These are phyloP conservation scores for Wickerhamomyces queroliae DNA, from an alignment of 805 yeast species.

Conservation along the genomic window DNA sequence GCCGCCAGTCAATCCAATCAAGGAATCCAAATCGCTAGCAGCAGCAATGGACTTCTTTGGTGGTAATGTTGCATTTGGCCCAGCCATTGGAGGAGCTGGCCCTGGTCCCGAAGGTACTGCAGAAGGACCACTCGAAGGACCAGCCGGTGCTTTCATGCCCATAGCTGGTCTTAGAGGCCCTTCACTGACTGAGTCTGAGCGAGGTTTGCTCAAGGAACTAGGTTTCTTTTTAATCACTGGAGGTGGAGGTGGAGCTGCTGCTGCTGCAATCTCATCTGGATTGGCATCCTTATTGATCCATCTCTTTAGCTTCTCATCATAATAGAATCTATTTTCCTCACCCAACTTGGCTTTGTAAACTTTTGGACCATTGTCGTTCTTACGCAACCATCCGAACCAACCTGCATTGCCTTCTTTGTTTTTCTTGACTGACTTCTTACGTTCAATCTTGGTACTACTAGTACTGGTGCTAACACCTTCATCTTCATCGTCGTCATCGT, in stretches of 20 bases:
- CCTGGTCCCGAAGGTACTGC: constrained; percentile 16
- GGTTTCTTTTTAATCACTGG: constrained; percentile 33
- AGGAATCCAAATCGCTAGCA: constrained; percentile 37
- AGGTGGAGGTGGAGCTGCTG: constrained; percentile 69
- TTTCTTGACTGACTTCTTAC: constrained; percentile 13
- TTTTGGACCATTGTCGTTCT: constrained; percentile 60
- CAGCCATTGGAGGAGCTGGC: constrained; percentile 5
- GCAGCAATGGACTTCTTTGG: constrained; percentile 15
- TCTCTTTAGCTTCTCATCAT: constrained; percentile 76
- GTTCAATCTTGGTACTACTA: constrained; percentile 3
- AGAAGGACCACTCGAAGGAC: constrained; percentile 5
- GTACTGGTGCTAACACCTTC: constrained; percentile 18
- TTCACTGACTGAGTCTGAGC: constrained; percentile 27
- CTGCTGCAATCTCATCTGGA: constrained; percentile 55
- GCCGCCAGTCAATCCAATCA: constrained; percentile 32
- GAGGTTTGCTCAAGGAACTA: constrained; percentile 29
- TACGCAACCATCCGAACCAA: constrained; percentile 62
- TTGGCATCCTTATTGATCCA: constrained; percentile 77
- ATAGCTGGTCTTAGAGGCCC: background rate
- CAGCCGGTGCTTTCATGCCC: background rate
- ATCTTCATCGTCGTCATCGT: constrained; percentile 28
- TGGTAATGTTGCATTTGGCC: constrained; percentile 6
- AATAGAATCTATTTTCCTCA: constrained; percentile 64
- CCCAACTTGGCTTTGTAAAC: constrained; percentile 85
- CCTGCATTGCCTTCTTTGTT: constrained; percentile 20